Evolutionary conservation across 768 basidiomycete species (phyloP).

Genomic region (Porphyrellus cyaneotinctus): DNA sequence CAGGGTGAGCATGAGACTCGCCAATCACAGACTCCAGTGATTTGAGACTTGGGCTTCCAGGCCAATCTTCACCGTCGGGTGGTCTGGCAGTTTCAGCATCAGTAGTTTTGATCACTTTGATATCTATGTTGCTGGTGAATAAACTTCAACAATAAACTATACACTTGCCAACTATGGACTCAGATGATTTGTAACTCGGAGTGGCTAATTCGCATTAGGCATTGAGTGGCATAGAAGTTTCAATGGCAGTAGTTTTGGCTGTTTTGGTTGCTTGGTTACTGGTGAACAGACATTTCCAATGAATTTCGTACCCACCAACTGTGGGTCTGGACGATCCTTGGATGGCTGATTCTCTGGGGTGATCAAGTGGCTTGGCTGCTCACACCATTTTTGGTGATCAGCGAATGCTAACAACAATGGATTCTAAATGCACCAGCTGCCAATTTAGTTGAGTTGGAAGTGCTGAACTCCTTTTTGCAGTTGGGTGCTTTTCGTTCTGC

Average conservation of each 20-base stretch:
- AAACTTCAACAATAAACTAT: neutral
- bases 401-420: neutral
- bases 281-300: neutral
- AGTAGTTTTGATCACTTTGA: neutral
- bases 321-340: neutral
- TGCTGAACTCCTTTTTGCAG: neutral
- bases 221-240: neutral
- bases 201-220: neutral
- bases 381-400: neutral
- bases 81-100: neutral
- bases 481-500: neutral
- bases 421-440: neutral
- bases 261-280: neutral
- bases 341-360: neutral
- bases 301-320: neutral
- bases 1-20: too few species aligned
- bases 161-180: neutral
- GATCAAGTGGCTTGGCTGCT: neutral
- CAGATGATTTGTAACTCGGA: neutral
- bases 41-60: too few species aligned
- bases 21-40: too few species aligned
- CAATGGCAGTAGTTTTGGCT: neutral
- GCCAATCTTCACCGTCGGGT: neutral
- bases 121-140: neutral
- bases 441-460: neutral